A percentile compares a stretch with the other conserved stretches of the same genome.
phyloP scores from a whole-genome alignment of 2,329 filamentous ascomycete genomes.

The Madurella mycetomatis region DNA sequence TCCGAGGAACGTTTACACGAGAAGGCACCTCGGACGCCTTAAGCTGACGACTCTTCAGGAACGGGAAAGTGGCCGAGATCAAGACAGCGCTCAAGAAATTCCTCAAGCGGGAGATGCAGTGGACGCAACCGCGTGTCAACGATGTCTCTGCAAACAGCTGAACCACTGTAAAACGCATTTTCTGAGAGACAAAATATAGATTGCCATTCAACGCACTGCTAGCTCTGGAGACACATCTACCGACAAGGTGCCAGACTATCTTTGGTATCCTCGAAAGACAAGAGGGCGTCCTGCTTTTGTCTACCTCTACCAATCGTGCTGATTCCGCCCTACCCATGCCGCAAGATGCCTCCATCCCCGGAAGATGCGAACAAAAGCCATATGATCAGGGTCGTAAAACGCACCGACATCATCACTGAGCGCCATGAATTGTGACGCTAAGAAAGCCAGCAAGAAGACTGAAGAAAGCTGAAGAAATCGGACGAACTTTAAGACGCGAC shows the following conservation, averaged over 20 bases:
- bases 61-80: conserved; percentile 23
- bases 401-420: neutral
- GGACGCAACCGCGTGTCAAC: conserved; percentile 16
- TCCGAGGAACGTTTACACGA: no score
- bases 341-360: neutral
- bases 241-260: neutral
- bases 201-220: neutral
- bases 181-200: neutral
- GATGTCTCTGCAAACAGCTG: neutral
- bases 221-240: neutral
- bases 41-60: conserved; percentile 2
- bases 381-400: neutral
- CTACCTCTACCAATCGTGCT: conserved; percentile 18
- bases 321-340: conserved; percentile 3
- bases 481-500: neutral
- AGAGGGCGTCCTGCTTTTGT: conserved; percentile 14
- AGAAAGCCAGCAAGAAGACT: neutral
- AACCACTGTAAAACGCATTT: neutral
- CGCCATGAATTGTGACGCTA: neutral
- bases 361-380: neutral
- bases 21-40: no score
- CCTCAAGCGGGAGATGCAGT: conserved; percentile 24
- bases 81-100: conserved; percentile 25
- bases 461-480: neutral
- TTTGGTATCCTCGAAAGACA: conserved; percentile 19